A percentile compares a stretch with the other conserved stretches of the same genome.
Evolutionary conservation across 2,329 filamentous ascomycete genomes (phyloP).

Genomic region (Xylaria polymorpha): DNA sequence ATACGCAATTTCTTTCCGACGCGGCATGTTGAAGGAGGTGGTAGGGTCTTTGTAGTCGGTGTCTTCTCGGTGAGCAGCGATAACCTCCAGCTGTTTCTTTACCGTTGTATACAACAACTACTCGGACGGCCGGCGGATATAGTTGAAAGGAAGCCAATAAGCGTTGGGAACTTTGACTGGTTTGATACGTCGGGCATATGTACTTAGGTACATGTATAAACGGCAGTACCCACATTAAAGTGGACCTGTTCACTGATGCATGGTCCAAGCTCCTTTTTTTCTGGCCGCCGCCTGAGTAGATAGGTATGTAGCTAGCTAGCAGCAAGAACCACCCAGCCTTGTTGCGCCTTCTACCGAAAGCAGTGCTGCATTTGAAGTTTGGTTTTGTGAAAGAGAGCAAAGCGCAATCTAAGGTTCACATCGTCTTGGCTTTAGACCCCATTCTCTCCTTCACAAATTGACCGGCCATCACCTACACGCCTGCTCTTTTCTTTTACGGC

Average conservation of each 20-base stretch:
- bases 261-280: conserved; percentile 34
- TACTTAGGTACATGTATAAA: too few relatives aligned
- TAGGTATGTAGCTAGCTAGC: neutral
- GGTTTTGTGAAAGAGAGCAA: conserved; percentile 37
- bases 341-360: conserved; percentile 51
- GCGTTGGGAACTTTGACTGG: too few relatives aligned
- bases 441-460: conserved; percentile 4
- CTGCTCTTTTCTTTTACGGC: neutral
- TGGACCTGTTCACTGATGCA: neutral
- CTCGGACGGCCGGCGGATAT: too few relatives aligned
- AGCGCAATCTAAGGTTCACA: conserved; percentile 15
- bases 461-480: neutral
- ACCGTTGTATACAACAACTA: too few relatives aligned
- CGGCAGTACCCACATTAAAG: neutral
- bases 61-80: too few relatives aligned
- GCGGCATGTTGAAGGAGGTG: too few relatives aligned
- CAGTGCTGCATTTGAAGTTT: conserved; percentile 37
- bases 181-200: too few relatives aligned
- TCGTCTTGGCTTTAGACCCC: conserved; percentile 4
- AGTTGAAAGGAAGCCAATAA: too few relatives aligned
- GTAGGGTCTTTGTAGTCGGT: too few relatives aligned
- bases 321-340: conserved; percentile 40
- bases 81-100: too few relatives aligned
- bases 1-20: too few relatives aligned
- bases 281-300: conserved; percentile 11